A percentile compares a stretch with the other conserved stretches of the same genome.
phyloP scores from a whole-genome alignment of 2,329 filamentous ascomycete genomes.

The Lachnellula subtilissima region DNA sequence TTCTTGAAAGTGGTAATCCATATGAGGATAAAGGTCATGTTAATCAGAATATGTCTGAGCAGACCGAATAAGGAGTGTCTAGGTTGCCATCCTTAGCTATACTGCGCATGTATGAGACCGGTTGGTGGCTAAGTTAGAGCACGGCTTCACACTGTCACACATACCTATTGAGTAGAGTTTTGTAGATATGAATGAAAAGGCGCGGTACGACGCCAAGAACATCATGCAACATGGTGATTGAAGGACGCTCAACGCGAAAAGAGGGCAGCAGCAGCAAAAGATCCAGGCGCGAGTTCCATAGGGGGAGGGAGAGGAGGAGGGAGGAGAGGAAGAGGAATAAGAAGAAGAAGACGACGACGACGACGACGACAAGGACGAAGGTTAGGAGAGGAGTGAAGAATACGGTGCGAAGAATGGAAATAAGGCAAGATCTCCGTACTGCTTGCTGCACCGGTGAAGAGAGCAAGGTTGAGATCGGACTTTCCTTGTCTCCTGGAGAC shows the following conservation, averaged over 20 bases:
- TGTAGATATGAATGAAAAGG: constrained; percentile 25
- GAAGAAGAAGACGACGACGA: background rate
- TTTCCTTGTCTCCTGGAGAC: no score
- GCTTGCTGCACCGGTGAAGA: no score
- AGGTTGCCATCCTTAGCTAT: background rate
- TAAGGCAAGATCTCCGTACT: no score
- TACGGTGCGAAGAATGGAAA: no score
- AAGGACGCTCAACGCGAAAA: background rate
- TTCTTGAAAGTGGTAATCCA: constrained; percentile 31
- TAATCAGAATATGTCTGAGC: constrained; percentile 26
- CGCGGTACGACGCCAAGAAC: constrained; percentile 15
- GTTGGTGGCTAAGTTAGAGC: background rate
- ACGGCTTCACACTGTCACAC: background rate
- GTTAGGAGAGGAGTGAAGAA: no score
- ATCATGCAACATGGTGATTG: constrained; percentile 9
- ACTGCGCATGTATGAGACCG: background rate
- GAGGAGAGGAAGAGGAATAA: background rate
- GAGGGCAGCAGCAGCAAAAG: background rate
- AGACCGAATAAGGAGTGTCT: constrained; percentile 28
- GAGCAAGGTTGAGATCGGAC: no score
- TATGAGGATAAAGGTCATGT: constrained; percentile 26
- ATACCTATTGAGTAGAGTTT: constrained; percentile 25
- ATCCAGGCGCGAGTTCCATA: background rate
- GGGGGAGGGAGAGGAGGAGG: background rate
- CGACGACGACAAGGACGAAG: background rate